Evolutionary conservation across 805 yeast genomes (phyloP).

Genomic region (Wickerhamiella azymoides): DNA sequence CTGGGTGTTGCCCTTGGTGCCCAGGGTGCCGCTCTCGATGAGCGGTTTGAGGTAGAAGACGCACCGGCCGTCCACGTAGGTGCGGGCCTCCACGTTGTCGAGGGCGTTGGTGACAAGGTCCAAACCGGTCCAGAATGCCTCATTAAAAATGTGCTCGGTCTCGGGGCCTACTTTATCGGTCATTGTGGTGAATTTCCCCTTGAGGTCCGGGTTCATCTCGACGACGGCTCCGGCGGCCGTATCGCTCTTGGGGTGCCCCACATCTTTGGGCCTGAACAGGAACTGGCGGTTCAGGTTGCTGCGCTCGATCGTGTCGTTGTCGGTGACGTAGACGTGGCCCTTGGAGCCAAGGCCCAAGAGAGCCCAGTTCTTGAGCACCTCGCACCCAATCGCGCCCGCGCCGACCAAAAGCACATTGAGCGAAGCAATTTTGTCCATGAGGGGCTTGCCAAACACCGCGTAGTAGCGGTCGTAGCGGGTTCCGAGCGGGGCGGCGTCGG

Average conservation of each 20-base stretch:
- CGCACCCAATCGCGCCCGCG: conserved; percentile 98
- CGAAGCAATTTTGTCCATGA: conserved; percentile 60
- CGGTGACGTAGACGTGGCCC: conserved; percentile 77
- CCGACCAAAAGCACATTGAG: conserved; percentile 84
- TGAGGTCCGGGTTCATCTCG: conserved; percentile 72
- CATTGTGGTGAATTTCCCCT: conserved; percentile 59
- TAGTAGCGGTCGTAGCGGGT: conserved; percentile 90
- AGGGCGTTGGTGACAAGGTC: conserved; percentile 93
- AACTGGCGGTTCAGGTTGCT: conserved; percentile 95
- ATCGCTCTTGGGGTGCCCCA: conserved; percentile 80
- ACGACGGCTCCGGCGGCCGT: conserved; percentile 77
- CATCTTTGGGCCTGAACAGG: conserved; percentile 86
- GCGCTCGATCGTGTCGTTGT: conserved; percentile 88
- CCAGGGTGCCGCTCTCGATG: conserved; percentile 92
- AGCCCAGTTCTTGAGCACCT: conserved; percentile 97
- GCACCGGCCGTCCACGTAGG: conserved; percentile 94
- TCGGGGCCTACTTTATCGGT: conserved; percentile 89
- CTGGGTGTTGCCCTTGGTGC: conserved; percentile 97
- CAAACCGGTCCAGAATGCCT: conserved; percentile 67
- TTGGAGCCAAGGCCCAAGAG: conserved; percentile 83
- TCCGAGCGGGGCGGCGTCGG: conserved; percentile 58
- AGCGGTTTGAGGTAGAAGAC: conserved; percentile 82
- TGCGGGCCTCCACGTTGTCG: conserved; percentile 95
- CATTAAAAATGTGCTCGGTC: conserved; percentile 75
- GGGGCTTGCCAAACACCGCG: conserved; percentile 79